phyloP scores from a whole-genome alignment of 2,329 filamentous ascomycete species.

The Microcera coccophila region DNA sequence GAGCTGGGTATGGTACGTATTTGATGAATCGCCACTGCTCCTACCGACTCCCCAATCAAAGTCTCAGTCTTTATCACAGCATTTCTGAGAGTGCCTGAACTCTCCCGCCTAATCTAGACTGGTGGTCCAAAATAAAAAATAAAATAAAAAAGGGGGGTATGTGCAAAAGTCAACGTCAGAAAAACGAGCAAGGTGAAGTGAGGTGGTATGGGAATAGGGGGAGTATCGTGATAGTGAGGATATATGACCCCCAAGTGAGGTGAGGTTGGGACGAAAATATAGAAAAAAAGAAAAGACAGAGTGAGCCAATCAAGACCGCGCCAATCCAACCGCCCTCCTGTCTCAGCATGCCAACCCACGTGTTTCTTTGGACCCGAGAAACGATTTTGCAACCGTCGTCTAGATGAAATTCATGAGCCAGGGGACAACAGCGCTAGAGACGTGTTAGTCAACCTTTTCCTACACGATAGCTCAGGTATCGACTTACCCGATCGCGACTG shows the following conservation, averaged over 20 bases:
- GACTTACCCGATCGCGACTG: constrained; percentile 85
- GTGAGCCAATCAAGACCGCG: constrained; percentile 22
- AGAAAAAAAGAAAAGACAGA: too few relatives aligned
- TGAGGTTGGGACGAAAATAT: too few relatives aligned
- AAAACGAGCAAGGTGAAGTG: constrained; percentile 15
- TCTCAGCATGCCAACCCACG: constrained; percentile 19
- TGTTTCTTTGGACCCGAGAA: neutral
- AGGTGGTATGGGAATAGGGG: too few relatives aligned
- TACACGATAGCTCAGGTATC: constrained; percentile 3
- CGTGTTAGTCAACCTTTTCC: constrained; percentile 13
- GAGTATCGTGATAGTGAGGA: too few relatives aligned
- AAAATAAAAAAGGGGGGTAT: too few relatives aligned
- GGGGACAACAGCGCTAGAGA: constrained; percentile 43
- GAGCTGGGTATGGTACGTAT: too few relatives aligned
- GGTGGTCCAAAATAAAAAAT: constrained; percentile 4
- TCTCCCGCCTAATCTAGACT: constrained; percentile 12
- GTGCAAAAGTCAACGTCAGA: constrained; percentile 18
- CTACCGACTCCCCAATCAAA: neutral
- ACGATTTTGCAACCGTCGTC: neutral
- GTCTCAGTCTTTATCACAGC: constrained; percentile 12
- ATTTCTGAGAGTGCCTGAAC: constrained; percentile 7
- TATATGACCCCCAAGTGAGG: too few relatives aligned
- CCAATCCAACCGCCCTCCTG: constrained; percentile 26
- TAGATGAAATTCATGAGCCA: constrained; percentile 52
- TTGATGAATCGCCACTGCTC: too few relatives aligned